Conservation (phyloP, 2,329 filamentous ascomycete genomes). For the Pyrenophora seminiperda region DNA sequence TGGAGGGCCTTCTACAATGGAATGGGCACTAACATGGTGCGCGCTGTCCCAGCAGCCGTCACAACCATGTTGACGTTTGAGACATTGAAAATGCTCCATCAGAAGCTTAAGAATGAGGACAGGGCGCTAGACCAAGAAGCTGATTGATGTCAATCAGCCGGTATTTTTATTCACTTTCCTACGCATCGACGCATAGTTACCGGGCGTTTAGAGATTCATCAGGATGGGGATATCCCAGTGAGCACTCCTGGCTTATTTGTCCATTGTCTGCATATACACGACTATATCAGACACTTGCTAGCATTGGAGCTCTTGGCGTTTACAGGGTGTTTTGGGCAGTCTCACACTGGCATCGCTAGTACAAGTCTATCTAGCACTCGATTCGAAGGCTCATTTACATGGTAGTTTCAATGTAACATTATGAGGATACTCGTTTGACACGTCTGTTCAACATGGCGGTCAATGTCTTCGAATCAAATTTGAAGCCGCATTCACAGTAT, state of each 20-base stretch:
- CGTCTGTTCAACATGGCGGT: conserved; percentile 4
- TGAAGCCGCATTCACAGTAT: neutral
- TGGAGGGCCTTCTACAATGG: conserved; percentile 97
- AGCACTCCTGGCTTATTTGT: conserved; percentile 25
- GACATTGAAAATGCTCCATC: conserved; percentile 64
- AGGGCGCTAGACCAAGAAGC: conserved; percentile 29
- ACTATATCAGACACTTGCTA: conserved; percentile 23
- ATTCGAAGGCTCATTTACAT: neutral
- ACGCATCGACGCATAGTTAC: conserved; percentile 13
- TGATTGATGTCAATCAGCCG: conserved; percentile 2
- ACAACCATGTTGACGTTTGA: conserved; percentile 99
- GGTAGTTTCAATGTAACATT: conserved; percentile 6
- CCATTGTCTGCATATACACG: conserved; percentile 32
- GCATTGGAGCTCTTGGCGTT: conserved; percentile 32
- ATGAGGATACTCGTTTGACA: neutral
- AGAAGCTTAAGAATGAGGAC: conserved; percentile 60
- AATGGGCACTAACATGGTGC: conserved; percentile 96
- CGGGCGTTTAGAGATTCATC: conserved; percentile 25
- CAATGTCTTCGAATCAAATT: neutral
- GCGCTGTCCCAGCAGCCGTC: conserved; percentile 91
- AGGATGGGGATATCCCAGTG: conserved; percentile 24
- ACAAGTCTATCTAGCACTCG: conserved; percentile 4
- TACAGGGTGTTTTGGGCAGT: conserved; percentile 7
- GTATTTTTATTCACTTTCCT: neutral
- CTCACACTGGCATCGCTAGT: conserved; percentile 3